These are phyloP conservation scores for Trichoderma asperellum DNA, from an alignment of 2,329 filamentous ascomycete species.

Conservation along the genomic window DNA sequence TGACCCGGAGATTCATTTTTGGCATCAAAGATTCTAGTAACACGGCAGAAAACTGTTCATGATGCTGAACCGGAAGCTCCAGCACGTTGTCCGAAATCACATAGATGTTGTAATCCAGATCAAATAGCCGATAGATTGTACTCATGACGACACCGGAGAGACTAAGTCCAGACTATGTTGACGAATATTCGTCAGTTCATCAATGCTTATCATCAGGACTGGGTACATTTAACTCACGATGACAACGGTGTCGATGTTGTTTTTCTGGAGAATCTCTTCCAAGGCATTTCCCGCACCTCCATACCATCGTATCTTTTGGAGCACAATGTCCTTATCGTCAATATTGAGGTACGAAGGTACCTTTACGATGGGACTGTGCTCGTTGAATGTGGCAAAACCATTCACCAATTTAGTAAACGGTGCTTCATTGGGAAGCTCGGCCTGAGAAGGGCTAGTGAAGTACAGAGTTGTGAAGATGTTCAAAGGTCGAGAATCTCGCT, in stretches of 20 bases:
- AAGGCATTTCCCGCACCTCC: slow-evolving; percentile 46
- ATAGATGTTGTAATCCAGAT: slow-evolving; percentile 49
- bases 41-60: not conserved
- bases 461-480: slow-evolving; percentile 44
- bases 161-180: slow-evolving; percentile 43
- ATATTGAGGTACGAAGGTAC: slow-evolving; percentile 42
- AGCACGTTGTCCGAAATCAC: slow-evolving; percentile 45
- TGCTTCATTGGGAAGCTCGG: slow-evolving; percentile 40
- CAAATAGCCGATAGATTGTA: slow-evolving; percentile 49
- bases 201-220: not conserved
- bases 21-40: slow-evolving; percentile 8
- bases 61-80: slow-evolving; percentile 27
- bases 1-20: slow-evolving; percentile 26
- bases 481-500: slow-evolving; percentile 40
- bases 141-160: slow-evolving; percentile 49
- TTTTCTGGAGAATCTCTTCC: slow-evolving; percentile 46
- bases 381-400: slow-evolving; percentile 37
- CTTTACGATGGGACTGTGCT: slow-evolving; percentile 34
- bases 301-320: slow-evolving; percentile 49
- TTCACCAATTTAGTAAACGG: slow-evolving; percentile 41
- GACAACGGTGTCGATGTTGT: slow-evolving; percentile 48
- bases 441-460: slow-evolving; percentile 41
- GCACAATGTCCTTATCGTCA: slow-evolving; percentile 42
- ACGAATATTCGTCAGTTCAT: not conserved
- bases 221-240: slow-evolving; percentile 35